These are phyloP conservation scores for Huiozyma naganishii DNA, from an alignment of 805 yeast species.

Conservation along the genomic window DNA sequence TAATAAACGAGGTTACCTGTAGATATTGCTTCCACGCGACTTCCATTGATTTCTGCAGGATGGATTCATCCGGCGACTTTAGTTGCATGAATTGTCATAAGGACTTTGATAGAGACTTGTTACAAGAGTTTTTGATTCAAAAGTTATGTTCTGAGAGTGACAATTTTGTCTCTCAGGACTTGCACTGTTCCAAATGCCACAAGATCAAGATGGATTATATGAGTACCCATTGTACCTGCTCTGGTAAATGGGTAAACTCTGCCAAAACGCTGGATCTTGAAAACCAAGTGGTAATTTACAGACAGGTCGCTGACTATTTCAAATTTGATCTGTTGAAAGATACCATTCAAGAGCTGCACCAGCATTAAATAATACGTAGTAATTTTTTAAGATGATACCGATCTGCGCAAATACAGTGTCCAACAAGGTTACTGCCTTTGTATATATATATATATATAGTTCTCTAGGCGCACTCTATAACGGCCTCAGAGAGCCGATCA, in stretches of 20 bases:
- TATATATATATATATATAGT: background rate
- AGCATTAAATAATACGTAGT: too few species aligned
- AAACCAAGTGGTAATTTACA: constrained; percentile 37
- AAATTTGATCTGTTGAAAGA: constrained; percentile 43
- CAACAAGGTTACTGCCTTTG: background rate
- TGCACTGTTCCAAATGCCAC: constrained; percentile 69
- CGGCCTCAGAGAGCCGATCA: too few species aligned
- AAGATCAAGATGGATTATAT: constrained; percentile 56
- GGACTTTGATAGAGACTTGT: constrained; percentile 49
- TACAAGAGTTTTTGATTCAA: constrained; percentile 73
- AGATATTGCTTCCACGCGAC: constrained; percentile 63
- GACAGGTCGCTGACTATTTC: constrained; percentile 48
- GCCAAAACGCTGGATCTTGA: constrained; percentile 35
- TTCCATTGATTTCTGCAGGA: constrained; percentile 77
- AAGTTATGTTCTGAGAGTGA: constrained; percentile 46
- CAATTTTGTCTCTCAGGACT: constrained; percentile 68
- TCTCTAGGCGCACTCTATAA: too few species aligned
- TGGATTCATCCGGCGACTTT: constrained; percentile 39
- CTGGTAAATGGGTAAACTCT: constrained; percentile 73
- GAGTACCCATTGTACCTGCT: constrained; percentile 71
- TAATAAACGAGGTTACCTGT: constrained; percentile 62
- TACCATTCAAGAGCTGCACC: constrained; percentile 4
- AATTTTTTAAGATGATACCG: too few species aligned
- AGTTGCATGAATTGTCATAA: constrained; percentile 56
- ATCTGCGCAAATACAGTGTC: background rate